Evolutionary conservation across 2,329 filamentous ascomycete genomes (phyloP), one percentile per base, ranked within the genome.

Genomic region (Ophioceras dolichostomum): DNA sequence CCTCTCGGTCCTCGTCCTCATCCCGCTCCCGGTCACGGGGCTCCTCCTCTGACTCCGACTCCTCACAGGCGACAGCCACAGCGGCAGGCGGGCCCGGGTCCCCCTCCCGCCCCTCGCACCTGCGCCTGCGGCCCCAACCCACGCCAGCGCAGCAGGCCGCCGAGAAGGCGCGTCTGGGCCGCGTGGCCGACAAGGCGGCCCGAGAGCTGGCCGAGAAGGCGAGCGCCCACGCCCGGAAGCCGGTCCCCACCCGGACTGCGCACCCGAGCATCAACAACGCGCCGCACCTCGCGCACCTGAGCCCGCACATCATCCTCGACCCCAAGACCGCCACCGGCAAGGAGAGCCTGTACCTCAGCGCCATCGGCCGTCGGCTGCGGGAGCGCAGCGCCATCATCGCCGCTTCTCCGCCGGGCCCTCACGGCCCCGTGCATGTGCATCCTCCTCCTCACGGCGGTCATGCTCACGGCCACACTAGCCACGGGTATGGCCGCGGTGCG

Each of bases 301-400:
- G 62, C 7, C 78, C 82, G 3, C 74, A 81, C 48, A 65, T 89
- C 39, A 83, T 94, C 41, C 65, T 83, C 17, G 79, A 83, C 41
- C 84, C 88, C 2, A 83, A 83, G 44, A 80, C 81, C 45, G 82
- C 86, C 2, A 84, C 79, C 2, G 79, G 83, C 12, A 68, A 80
- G 32, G 86, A 94, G 57, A 83, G 80, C 2, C 68, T 83, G 14
- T 94, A 79, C 49, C 61, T 80, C 10, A 66, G 66, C n/a, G 71
- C 73, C 28, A 76, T 79, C 39, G 68, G 62, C 6, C 60, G 60
- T 34, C 62, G 73, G 9, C 63, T 79, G 7, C 40, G 48, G 17
- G 45, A 49, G 12, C 39, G 44, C 13, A 43, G 43, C 10, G 39
- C 36, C 0, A 34, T 40, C 12, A 17, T 35, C 18, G 35, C 32